Conservation (phyloP, 371 early-diverging fungal genomes). For the Mortierella sp. region DNA sequence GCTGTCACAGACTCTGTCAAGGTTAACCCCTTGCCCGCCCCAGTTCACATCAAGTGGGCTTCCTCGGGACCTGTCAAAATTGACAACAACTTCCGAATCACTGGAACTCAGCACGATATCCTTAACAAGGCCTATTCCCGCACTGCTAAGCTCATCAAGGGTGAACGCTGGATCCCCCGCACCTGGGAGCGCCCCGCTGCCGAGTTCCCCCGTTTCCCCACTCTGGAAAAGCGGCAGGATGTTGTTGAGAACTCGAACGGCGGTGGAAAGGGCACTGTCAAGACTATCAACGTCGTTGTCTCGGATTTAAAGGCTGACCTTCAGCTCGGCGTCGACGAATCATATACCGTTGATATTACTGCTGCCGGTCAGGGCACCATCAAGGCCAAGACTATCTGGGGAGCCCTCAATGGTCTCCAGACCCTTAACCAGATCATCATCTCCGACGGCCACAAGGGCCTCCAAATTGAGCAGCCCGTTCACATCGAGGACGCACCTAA, state of each 20-base stretch:
- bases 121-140: constrained; percentile 46
- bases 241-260: constrained; percentile 1
- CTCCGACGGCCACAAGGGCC: constrained; percentile 43
- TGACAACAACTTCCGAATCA: constrained; percentile 48
- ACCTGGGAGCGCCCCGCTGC: constrained; percentile 41
- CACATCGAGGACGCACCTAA: constrained; percentile 74
- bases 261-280: constrained; percentile 10
- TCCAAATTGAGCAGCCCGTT: constrained; percentile 62
- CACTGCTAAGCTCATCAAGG: constrained; percentile 36
- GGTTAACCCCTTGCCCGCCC: constrained; percentile 52
- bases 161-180: constrained; percentile 37
- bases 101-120: constrained; percentile 38
- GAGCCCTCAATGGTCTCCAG: constrained; percentile 80
- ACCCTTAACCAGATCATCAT: constrained; percentile 81
- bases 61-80: constrained; percentile 42
- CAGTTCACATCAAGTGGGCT: constrained; percentile 41
- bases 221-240: constrained; percentile 30
- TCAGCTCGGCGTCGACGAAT: constrained; percentile 70
- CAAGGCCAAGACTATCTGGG: constrained; percentile 76
- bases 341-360: constrained; percentile 71
- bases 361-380: constrained; percentile 62
- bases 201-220: constrained; percentile 31
- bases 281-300: constrained; percentile 53
- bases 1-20: constrained; percentile 49
- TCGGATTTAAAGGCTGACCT: constrained; percentile 55